Evolutionary conservation across 2,329 filamentous ascomycete genomes (phyloP), one percentile per base, ranked within the genome.

Genomic region (Plectosphaerella plurivora): DNA sequence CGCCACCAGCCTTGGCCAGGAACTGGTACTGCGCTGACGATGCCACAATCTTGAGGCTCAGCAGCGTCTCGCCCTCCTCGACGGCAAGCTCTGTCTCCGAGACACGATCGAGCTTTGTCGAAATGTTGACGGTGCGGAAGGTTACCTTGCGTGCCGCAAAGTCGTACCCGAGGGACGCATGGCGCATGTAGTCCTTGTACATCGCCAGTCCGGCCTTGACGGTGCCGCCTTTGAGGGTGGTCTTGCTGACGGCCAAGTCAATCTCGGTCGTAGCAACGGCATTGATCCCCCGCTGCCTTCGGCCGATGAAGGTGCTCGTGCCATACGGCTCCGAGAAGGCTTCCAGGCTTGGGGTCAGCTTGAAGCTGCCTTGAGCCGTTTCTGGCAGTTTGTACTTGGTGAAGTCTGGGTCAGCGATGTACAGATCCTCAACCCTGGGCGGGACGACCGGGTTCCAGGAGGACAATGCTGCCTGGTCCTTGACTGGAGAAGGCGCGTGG

Each of bases 161-260:
- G 3, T 55, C 44, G 4, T 44, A 55, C 0, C 24, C 15, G 18
- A 55, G 18, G n/a, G 46, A 46, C 14, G 47, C 47, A 36, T 49
- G 46, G 0, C 54, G 51, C 10, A 53, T 42, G 2, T 49, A 41
- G 37, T 55, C 54, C 22, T 55, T 55, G 35, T 54, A 54, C 4
- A 55, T 24, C 14, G 49, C 49, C 3, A 54, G 18, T 2, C 54
- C 54, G 2, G 54, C 52, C 11, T n/a, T 20, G 7, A 56, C 15
- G 41, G 41, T 20, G 6, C 41, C 41, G 16, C 41, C 41, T 16
- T 18, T 44, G 41, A 44, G 41, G 8, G 18, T 44, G 5, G 41
- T 44, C n/a, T 20, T 44, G 41, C 41, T 44, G 16, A 16, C 41
- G 16, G 16, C 16, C n/a, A 44, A 5, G 16, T 44, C 41, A 12